phyloP scores from a whole-genome alignment of 176 grass and related monocot genomes.

The Triticum dicoccoides region DNA sequence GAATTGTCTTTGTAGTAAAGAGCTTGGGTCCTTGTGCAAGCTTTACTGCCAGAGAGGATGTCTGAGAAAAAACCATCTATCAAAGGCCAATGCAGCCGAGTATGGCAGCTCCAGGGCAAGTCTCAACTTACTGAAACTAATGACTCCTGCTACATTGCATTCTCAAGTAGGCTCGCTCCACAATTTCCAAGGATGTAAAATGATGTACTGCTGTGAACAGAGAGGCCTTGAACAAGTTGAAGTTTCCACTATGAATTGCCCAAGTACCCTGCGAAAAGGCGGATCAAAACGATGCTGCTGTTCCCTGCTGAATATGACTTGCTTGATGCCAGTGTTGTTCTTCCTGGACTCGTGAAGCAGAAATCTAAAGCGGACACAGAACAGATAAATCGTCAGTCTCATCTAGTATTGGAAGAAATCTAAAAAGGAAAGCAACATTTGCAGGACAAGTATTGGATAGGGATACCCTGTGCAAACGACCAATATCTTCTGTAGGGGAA shows the following conservation, averaged over 20 bases:
- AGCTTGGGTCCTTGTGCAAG: slow-evolving; percentile 34
- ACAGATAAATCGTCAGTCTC: neutral
- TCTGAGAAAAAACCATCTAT: slow-evolving; percentile 73
- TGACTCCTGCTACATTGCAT: neutral
- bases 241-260: slow-evolving; percentile 53
- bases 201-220: slow-evolving; percentile 45
- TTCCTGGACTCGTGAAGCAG: slow-evolving; percentile 72
- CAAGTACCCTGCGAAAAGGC: slow-evolving; percentile 57
- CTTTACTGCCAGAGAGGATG: slow-evolving; percentile 36
- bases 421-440: neutral
- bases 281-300: slow-evolving; percentile 39
- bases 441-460: neutral
- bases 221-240: slow-evolving; percentile 52
- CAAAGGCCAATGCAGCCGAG: slow-evolving; percentile 11
- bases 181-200: slow-evolving; percentile 27
- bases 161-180: slow-evolving; percentile 31
- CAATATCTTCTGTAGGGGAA: neutral
- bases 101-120: neutral
- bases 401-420: neutral
- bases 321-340: slow-evolving; percentile 44
- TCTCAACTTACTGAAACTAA: neutral
- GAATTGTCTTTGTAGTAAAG: slow-evolving; percentile 51
- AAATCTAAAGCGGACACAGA: slow-evolving; percentile 42
- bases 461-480: neutral
- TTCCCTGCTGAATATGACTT: slow-evolving; percentile 58